These are phyloP conservation scores for Polygonum maritimum DNA, from an alignment of 148 eudicot species.

Conservation along the genomic window DNA sequence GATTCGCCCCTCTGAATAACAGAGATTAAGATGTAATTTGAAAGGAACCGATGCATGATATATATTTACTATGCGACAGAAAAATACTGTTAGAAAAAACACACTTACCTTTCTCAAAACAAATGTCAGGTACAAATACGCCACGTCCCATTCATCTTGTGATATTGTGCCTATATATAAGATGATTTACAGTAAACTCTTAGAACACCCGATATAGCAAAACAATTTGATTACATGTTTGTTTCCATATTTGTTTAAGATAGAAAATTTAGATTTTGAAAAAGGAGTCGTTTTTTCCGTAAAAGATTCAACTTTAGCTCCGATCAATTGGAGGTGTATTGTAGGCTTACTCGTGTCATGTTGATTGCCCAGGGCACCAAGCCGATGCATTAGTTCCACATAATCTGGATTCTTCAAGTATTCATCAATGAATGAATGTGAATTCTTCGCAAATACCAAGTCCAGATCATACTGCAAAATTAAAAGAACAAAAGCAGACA, in stretches of 20 bases:
- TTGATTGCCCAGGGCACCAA: slow-evolving; percentile 96
- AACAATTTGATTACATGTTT: background rate
- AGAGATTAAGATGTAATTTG: background rate
- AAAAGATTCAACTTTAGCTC: background rate
- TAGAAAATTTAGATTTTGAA: background rate
- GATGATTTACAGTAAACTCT: background rate
- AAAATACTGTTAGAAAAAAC: background rate
- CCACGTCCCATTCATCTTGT: slow-evolving; percentile 96
- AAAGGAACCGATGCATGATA: too few relatives aligned
- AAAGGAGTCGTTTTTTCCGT: background rate
- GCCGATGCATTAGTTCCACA: slow-evolving; percentile 82
- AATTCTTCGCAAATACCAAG: slow-evolving; percentile 84
- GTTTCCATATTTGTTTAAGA: background rate
- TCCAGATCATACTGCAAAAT: slow-evolving; percentile 76
- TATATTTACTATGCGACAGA: background rate
- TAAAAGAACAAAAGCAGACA: background rate
- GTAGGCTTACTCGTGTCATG: slow-evolving; percentile 63
- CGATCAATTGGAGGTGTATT: background rate
- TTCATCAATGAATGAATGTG: slow-evolving; percentile 76
- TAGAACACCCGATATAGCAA: background rate
- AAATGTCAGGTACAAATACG: slow-evolving; percentile 75
- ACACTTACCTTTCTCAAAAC: slow-evolving; percentile 75
- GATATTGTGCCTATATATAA: slow-evolving; percentile 65
- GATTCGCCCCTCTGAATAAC: slow-evolving; percentile 69
- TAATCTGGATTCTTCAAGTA: slow-evolving; percentile 80